A percentile compares a stretch with the other conserved stretches of the same genome.
phyloP scores from a whole-genome alignment of 208 protist species.

The Sergeia podlipaevii region DNA sequence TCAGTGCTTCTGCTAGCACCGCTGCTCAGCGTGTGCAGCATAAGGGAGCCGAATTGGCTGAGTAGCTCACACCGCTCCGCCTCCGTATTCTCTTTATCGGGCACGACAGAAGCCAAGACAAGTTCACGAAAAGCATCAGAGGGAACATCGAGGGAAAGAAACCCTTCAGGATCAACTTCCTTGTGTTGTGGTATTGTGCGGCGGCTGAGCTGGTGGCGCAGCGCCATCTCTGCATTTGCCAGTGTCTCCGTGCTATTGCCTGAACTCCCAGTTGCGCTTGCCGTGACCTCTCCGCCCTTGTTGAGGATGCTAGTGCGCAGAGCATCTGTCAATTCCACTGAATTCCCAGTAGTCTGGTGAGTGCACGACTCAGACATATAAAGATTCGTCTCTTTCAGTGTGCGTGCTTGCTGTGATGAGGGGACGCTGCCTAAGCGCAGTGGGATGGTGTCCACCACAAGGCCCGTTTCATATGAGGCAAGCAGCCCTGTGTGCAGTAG shows the following conservation, averaged over 20 bases:
- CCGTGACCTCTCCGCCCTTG: too few relatives aligned
- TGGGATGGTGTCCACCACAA: conserved; percentile 41
- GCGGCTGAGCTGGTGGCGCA: background rate
- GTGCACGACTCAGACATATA: too few relatives aligned
- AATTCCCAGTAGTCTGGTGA: too few relatives aligned
- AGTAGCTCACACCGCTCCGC: background rate
- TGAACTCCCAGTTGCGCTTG: too few relatives aligned
- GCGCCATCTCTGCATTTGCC: background rate
- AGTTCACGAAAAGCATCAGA: conserved; percentile 1
- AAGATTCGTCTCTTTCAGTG: too few relatives aligned
- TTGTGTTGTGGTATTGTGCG: too few relatives aligned
- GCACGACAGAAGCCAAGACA: conserved; percentile 5
- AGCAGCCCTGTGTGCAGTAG: conserved; percentile 25
- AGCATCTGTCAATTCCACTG: too few relatives aligned
- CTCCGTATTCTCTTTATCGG: background rate
- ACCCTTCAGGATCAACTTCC: background rate
- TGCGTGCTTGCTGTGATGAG: conserved; percentile 1
- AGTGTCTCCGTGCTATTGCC: background rate
- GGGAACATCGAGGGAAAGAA: conserved; percentile 5
- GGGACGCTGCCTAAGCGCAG: conserved; percentile 15
- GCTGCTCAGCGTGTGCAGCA: background rate
- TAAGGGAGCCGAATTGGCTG: background rate
- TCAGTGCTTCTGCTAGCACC: background rate
- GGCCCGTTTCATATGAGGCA: conserved; percentile 12
- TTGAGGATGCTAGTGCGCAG: too few relatives aligned